Evolutionary conservation across 768 basidiomycete genomes (phyloP), one percentile per base, ranked within the genome.

Genomic region (Pisolithus sp.): DNA sequence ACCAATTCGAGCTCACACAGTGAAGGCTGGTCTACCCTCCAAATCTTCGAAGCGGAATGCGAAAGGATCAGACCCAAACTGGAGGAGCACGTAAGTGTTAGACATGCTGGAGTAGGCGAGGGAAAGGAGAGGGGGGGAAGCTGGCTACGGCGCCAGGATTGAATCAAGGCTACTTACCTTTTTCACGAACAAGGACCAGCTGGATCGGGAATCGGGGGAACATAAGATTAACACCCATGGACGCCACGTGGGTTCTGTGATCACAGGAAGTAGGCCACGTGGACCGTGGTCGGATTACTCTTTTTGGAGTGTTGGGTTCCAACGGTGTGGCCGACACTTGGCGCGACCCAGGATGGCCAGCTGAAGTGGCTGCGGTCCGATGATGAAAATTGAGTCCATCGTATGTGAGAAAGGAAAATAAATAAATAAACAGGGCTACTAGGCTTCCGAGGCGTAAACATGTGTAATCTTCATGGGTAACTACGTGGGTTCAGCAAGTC

Each of bases 1-100:
- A 46, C 9, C 42, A 9, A 48, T 5, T 34, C 10, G 12, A 1
- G 71, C 86, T 55, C 63, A 88, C 86, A 88, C 65, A 1, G 83
- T 78, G 64, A 87, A 89, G 1, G 86, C 87, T 21, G 72, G 69
- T 34, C 79, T 75, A 31, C 77, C 76, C 55, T 86, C 83, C 9
- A 76, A 63, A 64, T 89, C 86, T 62, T 82, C 76, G 58, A 81
- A 87, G 30, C 68, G 68, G 49, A 79, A 77, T 41, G 73, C 75
- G 67, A 83, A 80, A 0, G 79, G 79, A 62, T 88, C 78, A 44
- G 74, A 70, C n/a, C 80, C 82, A 59, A 75, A 84, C 62, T 88
- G 85, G 47, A 81, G 71, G 46, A 88, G 77, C 24, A 78, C 66
- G 56, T 78, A 76, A 26, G 73, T 49, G 43, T 57, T 58, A 9